phyloP scores from a whole-genome alignment of 2,329 filamentous ascomycete genomes.

The Penicillium capsulatum region DNA sequence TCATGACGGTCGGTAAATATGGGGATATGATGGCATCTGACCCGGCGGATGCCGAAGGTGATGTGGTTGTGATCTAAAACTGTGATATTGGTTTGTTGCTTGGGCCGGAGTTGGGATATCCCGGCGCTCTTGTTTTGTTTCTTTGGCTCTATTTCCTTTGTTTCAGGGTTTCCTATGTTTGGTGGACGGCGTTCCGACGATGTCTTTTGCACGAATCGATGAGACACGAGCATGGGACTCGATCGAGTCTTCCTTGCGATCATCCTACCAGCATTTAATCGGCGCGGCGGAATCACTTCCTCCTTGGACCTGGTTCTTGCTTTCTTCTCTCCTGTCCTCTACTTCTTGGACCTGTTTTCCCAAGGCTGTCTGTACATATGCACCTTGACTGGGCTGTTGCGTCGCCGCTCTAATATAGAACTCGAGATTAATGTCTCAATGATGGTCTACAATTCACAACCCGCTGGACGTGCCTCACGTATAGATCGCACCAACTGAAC shows the following conservation, averaged over 20 bases:
- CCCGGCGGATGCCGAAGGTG: slow-evolving; percentile 43
- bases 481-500: no score
- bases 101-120: slow-evolving; percentile 33
- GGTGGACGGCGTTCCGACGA: slow-evolving; percentile 13
- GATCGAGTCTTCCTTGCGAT: slow-evolving; percentile 14
- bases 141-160: slow-evolving; percentile 22
- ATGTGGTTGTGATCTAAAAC: slow-evolving; percentile 44
- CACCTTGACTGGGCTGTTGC: background rate
- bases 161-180: slow-evolving; percentile 18
- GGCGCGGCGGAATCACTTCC: slow-evolving; percentile 16
- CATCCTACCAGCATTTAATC: slow-evolving; percentile 25
- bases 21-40: slow-evolving; percentile 46
- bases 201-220: slow-evolving; percentile 24
- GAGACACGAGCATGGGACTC: slow-evolving; percentile 24
- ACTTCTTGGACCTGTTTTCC: slow-evolving; percentile 4
- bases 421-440: no score
- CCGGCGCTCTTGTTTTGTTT: slow-evolving; percentile 19
- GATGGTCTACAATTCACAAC: no score
- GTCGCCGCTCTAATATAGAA: no score
- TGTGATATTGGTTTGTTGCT: background rate
- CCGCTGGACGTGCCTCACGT: no score
- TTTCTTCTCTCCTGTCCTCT: slow-evolving; percentile 4
- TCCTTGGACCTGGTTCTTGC: slow-evolving; percentile 12
- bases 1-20: slow-evolving; percentile 43
- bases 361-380: slow-evolving; percentile 2